Base-by-base conservation (phyloP, 2,329 filamentous ascomycete species). In the Colletotrichum salicis region DNA sequence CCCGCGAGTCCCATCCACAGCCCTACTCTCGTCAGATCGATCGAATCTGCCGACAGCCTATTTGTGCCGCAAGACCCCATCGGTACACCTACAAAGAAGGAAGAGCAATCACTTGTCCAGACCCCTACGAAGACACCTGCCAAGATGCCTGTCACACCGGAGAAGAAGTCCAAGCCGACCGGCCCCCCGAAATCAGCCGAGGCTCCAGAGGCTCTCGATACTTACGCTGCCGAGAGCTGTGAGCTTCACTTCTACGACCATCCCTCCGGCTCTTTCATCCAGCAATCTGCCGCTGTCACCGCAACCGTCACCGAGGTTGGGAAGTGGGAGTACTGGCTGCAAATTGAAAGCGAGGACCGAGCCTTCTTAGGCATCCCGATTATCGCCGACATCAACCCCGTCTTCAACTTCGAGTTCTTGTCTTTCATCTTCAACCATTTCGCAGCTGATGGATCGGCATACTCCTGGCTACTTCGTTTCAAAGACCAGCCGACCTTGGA, bases 371-470 rank as follows among this genome's bases (percentile, higher is more conserved):
- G 95, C 27, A 94, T 97, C 75, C 89, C 92, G 2, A 90, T 99
- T 35, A 87, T 95, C 35, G 92, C 94, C 7, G 96, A 99, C 76
- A 94, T 98, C 82, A 98, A 98, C 77, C 96, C 73, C 0, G 95
- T 99, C 24, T 99, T 98, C 86, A 98, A 98, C 83, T 98, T 98
- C 76, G 96, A 99, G 81, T 98, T 96, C 77, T 87, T 97, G n/a
- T 98, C 96, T 0, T 98, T 98, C 80, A 98, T 99, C 78, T 99
- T 99, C 88, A 99, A 99, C 78, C 95, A 98, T 80, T 98, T 97
- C 80, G 89, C 93, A 15, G 88, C 92, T 45, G 94, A 98, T 81
- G 94, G 95, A 2, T 93, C 93, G 1, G 96, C 96, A 5, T 97
- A 95, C 81, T 99, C 96, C 1, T 99, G 96, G 96, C 88, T 99